phyloP scores from a whole-genome alignment of 2,329 filamentous ascomycete species.

The Trichoderma sp. region DNA sequence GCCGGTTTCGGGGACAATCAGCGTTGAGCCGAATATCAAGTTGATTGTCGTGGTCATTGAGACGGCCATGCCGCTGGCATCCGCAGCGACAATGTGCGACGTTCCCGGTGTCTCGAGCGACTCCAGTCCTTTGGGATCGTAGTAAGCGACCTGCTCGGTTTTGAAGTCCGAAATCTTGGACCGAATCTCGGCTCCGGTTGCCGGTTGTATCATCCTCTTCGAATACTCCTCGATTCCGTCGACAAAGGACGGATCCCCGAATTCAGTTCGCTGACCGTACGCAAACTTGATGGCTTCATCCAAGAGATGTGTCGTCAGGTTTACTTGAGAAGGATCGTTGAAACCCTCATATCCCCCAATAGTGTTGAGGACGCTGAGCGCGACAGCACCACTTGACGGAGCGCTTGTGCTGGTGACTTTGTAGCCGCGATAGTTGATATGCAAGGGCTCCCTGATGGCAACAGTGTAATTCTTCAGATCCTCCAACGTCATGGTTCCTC shows the following conservation, averaged over 20 bases:
- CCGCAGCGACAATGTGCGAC: conserved; percentile 67
- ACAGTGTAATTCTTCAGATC: conserved; percentile 75
- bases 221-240: conserved; percentile 62
- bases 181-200: conserved; percentile 56
- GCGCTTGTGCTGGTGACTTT: conserved; percentile 69
- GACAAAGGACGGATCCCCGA: conserved; percentile 78
- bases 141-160: conserved; percentile 46
- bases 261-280: conserved; percentile 70
- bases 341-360: conserved; percentile 71
- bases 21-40: conserved; percentile 71
- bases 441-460: conserved; percentile 60
- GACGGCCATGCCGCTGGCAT: conserved; percentile 70
- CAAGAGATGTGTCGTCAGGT: conserved; percentile 73
- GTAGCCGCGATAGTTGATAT: conserved; percentile 69
- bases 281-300: conserved; percentile 83
- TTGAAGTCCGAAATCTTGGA: conserved; percentile 48
- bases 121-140: conserved; percentile 51
- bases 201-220: conserved; percentile 64
- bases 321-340: conserved; percentile 54
- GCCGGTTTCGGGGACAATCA: conserved; percentile 81
- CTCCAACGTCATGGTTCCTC: conserved; percentile 75
- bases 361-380: conserved; percentile 72
- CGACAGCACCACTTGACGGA: conserved; percentile 73
- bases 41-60: conserved; percentile 83
- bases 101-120: conserved; percentile 66